Evolutionary conservation across 2,329 filamentous ascomycete genomes (phyloP), one percentile per base, ranked within the genome.

Genomic region (Sporothrix pseudoabietina): DNA sequence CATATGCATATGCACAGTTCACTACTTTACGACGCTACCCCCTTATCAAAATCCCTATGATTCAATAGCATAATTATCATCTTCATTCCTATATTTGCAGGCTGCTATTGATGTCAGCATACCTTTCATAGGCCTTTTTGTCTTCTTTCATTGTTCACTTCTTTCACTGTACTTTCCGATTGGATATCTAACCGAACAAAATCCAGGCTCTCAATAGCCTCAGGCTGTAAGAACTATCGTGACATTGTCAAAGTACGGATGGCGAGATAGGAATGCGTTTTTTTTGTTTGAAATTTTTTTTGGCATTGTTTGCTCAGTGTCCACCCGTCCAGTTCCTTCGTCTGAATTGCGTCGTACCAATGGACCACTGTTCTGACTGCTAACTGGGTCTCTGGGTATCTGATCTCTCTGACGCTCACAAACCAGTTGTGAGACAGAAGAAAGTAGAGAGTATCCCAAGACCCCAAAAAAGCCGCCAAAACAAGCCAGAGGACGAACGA

Each of bases 261-360:
- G 22, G 47, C 26, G 14, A 39, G 0, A 14, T 55, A 12, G 59
- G 16, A 2, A 69, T 30, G 39, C n/a, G 9, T 19, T 10, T 35
- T 61, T 19, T 14, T 32, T 54, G 26, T 54, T 71, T 71, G 59
- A 22, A 71, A 65, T 39, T 44, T 69, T 69, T 70, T 55, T 49
- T 59, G 16, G 68, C 35, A 57, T 57, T 70, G 52, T 44, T 57
- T 70, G 52, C 68, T 57, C 66, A 41, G 30, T 57, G 68, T 59
- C 49, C 35, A 7, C 9, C 66, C 26, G 49, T 54, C 47, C 47
- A 54, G 66, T 9, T 52, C 44, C 66, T 35, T 69, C 65, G 44
- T 52, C 44, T 54, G 26, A 32, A 69, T n/a, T 54, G 19, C 16
- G 14, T 54, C 16, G 14, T 52, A 35, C 44, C 44, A 54, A 54